A percentile compares a stretch with the other conserved stretches of the same genome.
These are phyloP conservation scores for Penicillium sclerotigenum DNA, from an alignment of 2,329 filamentous ascomycete species.

Conservation along the genomic window DNA sequence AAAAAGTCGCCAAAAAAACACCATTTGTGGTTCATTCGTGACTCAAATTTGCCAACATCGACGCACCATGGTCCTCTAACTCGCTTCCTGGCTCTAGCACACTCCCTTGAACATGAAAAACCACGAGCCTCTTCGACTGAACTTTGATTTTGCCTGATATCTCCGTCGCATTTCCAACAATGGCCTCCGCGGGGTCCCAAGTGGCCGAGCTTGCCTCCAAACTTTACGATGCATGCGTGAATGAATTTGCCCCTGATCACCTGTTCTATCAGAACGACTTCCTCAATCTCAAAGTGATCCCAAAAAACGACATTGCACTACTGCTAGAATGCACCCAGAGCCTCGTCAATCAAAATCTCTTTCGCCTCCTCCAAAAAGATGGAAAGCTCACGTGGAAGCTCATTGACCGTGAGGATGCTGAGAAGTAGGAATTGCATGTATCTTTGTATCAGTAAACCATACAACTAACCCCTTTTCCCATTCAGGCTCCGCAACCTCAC, in stretches of 20 bases:
- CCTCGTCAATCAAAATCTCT: conserved; percentile 47
- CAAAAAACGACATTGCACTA: conserved; percentile 42
- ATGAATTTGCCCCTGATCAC: conserved; percentile 41
- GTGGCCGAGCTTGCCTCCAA: conserved; percentile 42
- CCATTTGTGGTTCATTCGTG: conserved; percentile 15
- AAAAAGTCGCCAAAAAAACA: conserved; percentile 33
- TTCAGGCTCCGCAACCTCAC: conserved; percentile 46
- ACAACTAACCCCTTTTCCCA: conserved; percentile 10
- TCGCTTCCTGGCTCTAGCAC: conserved; percentile 13
- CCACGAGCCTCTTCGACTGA: conserved; percentile 30
- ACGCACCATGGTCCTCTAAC: conserved; percentile 21
- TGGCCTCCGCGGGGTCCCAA: conserved; percentile 36
- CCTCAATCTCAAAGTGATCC: conserved; percentile 42
- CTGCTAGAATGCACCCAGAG: conserved; percentile 46
- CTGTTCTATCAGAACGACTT: conserved; percentile 49
- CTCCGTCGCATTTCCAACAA: conserved; percentile 25
- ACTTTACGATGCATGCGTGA: conserved; percentile 46
- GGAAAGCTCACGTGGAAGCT: conserved; percentile 49
- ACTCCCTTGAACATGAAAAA: conserved; percentile 33
- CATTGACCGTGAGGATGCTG: conserved; percentile 48
- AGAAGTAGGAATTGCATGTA: conserved; percentile 40
- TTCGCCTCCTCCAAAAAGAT: conserved; percentile 45
- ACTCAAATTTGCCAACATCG: conserved; percentile 10
- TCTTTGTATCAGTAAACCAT: background rate
- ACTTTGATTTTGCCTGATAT: conserved; percentile 22